These are phyloP conservation scores for Ascochyta clinopodiicola DNA, from an alignment of 2,329 filamentous ascomycete genomes.

Conservation along the genomic window DNA sequence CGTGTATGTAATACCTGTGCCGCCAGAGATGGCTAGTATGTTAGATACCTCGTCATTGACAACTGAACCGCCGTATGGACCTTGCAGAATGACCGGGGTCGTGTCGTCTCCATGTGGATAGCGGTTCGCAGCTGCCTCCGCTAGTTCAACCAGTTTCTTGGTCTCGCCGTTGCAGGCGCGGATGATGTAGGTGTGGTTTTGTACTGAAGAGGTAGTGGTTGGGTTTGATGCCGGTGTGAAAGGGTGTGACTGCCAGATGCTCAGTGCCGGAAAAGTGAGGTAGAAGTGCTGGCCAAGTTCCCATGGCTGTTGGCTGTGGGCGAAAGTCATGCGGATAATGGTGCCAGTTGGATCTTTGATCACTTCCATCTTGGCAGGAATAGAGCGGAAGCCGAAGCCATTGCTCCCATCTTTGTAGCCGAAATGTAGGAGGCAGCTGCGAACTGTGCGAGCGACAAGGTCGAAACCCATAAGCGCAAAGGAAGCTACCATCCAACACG, in stretches of 20 bases:
- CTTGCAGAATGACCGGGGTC: constrained; percentile 31
- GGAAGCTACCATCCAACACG: constrained; percentile 72
- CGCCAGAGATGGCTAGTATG: constrained; percentile 38
- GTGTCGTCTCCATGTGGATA: constrained; percentile 5
- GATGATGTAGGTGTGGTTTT: constrained; percentile 38
- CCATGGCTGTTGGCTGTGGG: constrained; percentile 67
- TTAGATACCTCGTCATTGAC: constrained; percentile 24
- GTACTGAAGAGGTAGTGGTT: background rate
- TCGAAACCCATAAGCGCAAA: constrained; percentile 70
- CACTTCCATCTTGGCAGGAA: constrained; percentile 57
- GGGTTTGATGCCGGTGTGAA: constrained; percentile 54
- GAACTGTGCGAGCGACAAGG: constrained; percentile 62
- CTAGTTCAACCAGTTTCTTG: constrained; percentile 30
- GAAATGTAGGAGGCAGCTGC: constrained; percentile 66
- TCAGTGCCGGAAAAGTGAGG: constrained; percentile 69
- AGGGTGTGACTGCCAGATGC: constrained; percentile 74
- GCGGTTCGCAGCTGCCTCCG: constrained; percentile 15
- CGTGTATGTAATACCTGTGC: constrained; percentile 38
- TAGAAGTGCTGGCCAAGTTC: constrained; percentile 73
- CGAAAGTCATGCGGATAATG: constrained; percentile 69
- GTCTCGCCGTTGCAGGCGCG: constrained; percentile 41
- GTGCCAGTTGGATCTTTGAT: constrained; percentile 60
- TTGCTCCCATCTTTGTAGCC: constrained; percentile 55
- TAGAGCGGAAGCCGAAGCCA: constrained; percentile 62
- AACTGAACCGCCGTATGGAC: constrained; percentile 32